Base-by-base conservation (phyloP, 352 stramenopile species). In the Phytophthora pisi region DNA sequence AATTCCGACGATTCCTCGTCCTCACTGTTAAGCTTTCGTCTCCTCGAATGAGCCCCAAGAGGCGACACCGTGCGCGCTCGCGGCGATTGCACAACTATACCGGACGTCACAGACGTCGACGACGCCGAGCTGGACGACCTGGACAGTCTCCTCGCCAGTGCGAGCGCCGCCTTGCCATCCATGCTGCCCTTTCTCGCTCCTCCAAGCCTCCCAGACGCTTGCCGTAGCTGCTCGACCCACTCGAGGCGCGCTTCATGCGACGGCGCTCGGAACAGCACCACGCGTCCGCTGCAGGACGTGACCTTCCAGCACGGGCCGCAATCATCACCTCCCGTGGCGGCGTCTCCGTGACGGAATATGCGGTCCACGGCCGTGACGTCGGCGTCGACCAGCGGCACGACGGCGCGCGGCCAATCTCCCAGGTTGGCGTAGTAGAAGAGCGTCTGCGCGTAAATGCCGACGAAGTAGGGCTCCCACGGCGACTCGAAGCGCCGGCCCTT, bases 291-390 rank as follows among this genome's bases (percentile, higher is more conserved):
- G 30, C 56, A 77, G 8, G 80, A 88, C 64, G 78, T 91, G 45
- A 92, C 16, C 57, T 92, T 91, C 81, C 82, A 92, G 74, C 84
- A 92, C 34, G 82, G 82, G 1, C 84, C 84, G 23, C 84, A 92
- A 18, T 88, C 80, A 13, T 90, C 84, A 1, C 70, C 74, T 0
- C 8, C 52, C 46, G 13, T 36, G 46, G 53, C 42, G 2, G 26
- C 38, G 23, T 65, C 57, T 34, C 68, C 61, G 47, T 75, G 72
- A 26, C 74, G 70, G 61, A 86, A 86, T 38, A 91, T 88, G 30
- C 82, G 74, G 54, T 92, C 84, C 16, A 92, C 80, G 4, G 82
- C 50, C 60, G 76, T 78, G 6, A 90, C 66, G 6, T 73, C 74
- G 45, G 74, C 81, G 38, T 84, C 77, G 3, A 66, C 46, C 8